Evolutionary conservation across 1,284 basidiomycete species (phyloP).

Genomic region (Sporisorium iseilematis-ciliati): DNA sequence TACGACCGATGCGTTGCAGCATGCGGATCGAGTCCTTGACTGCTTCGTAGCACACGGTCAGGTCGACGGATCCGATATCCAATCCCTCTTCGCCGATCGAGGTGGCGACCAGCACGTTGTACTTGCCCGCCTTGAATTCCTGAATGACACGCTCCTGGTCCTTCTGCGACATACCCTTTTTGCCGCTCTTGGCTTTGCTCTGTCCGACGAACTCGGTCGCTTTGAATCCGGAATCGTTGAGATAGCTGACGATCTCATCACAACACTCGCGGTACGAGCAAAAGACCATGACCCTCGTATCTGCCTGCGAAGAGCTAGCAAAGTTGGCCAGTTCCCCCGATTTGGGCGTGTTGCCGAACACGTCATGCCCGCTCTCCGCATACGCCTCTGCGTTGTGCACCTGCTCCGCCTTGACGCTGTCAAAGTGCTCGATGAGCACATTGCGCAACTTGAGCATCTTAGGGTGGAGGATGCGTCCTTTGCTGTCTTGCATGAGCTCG

Average conservation of each 20-base stretch:
- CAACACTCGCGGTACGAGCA: conserved; percentile 89
- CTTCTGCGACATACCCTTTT: conserved; percentile 89
- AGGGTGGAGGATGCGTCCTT: conserved; percentile 80
- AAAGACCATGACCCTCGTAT: conserved; percentile 94
- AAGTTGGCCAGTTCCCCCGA: conserved; percentile 30
- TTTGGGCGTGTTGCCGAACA: conserved; percentile 59
- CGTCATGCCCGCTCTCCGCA: conserved; percentile 54
- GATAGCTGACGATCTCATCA: conserved; percentile 81
- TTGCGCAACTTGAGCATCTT: conserved; percentile 84
- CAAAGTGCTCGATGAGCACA: conserved; percentile 61
- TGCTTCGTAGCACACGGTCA: conserved; percentile 96
- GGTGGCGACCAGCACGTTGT: conserved; percentile 93
- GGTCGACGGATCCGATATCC: conserved; percentile 99
- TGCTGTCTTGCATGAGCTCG: conserved; percentile 71
- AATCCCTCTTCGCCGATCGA: conserved; percentile 98
- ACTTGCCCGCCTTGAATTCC: conserved; percentile 87
- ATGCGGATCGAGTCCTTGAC: conserved; percentile 96
- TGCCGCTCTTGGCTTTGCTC: conserved; percentile 83
- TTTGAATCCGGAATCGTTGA: conserved; percentile 74
- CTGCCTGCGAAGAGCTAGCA: conserved; percentile 57
- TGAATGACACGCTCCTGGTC: conserved; percentile 90
- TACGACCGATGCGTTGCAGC: conserved; percentile 95
- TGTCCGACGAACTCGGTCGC: conserved; percentile 93
- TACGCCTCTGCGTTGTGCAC: conserved; percentile 77
- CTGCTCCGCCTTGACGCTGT: conserved; percentile 69